A percentile compares a stretch with the other conserved stretches of the same genome.
Conservation (phyloP, 2,329 filamentous ascomycete species). For the Colletotrichum godetiae region DNA sequence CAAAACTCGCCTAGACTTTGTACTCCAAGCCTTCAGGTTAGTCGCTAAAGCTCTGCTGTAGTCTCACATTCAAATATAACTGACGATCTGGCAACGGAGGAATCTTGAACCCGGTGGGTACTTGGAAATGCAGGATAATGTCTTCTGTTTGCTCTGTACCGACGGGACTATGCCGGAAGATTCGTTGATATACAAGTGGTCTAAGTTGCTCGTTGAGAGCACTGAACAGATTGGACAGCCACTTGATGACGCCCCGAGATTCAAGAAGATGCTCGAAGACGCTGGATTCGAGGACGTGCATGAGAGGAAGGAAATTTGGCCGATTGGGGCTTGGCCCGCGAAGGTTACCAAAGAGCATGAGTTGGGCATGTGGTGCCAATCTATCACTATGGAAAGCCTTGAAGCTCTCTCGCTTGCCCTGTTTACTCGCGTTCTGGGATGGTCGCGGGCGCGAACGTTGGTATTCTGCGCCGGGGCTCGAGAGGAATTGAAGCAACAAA, state of each 20-base stretch:
- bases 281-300: slow-evolving; percentile 48
- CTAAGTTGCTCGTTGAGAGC: slow-evolving; percentile 36
- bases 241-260: neutral
- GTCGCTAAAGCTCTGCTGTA: no score
- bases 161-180: neutral
- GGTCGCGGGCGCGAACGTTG: slow-evolving; percentile 46
- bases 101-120: neutral
- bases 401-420: slow-evolving; percentile 46
- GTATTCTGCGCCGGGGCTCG: slow-evolving; percentile 48
- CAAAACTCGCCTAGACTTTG: neutral
- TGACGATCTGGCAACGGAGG: slow-evolving; percentile 41
- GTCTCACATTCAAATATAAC: slow-evolving; percentile 37
- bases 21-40: no score
- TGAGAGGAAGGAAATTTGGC: slow-evolving; percentile 45
- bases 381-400: slow-evolving; percentile 39
- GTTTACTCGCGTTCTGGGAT: slow-evolving; percentile 47
- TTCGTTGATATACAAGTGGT: slow-evolving; percentile 30
- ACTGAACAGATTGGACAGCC: neutral
- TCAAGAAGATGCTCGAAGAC: slow-evolving; percentile 36
- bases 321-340: slow-evolving; percentile 49
- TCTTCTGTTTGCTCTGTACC: neutral
- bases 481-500: slow-evolving; percentile 44
- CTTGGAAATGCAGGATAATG: neutral
- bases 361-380: slow-evolving; percentile 44
- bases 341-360: slow-evolving; percentile 46